These are phyloP conservation scores for Baeospora myosura DNA, from an alignment of 1,284 basidiomycete genomes.

Conservation along the genomic window DNA sequence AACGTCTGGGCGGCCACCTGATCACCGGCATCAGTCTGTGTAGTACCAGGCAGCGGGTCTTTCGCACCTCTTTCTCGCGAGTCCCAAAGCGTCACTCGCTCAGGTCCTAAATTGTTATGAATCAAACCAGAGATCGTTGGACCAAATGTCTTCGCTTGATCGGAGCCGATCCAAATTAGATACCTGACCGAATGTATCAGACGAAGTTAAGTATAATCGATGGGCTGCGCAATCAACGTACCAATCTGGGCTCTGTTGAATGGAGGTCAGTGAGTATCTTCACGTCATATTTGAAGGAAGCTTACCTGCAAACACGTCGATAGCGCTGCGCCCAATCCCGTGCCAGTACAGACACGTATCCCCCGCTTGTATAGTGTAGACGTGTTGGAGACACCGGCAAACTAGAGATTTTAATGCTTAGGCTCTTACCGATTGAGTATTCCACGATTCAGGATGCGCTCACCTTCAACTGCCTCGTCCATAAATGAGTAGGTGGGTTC, in stretches of 20 bases:
- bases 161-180: constrained; percentile 67
- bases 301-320: constrained; percentile 66
- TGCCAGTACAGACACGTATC: constrained; percentile 76
- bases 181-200: constrained; percentile 32
- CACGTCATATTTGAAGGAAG: neutral
- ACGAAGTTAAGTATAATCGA: neutral
- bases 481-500: constrained; percentile 54
- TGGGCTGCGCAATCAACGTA: constrained; percentile 22
- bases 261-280: neutral
- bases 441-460: constrained; percentile 4
- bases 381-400: constrained; percentile 75
- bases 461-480: constrained; percentile 64
- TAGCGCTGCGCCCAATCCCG: constrained; percentile 74
- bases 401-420: constrained; percentile 26
- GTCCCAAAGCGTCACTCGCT: constrained; percentile 56
- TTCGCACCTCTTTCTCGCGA: constrained; percentile 49
- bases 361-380: constrained; percentile 70
- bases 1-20: constrained; percentile 35
- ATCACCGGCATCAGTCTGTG: neutral
- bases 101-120: constrained; percentile 44
- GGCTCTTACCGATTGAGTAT: neutral
- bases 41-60: neutral
- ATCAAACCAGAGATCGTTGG: constrained; percentile 69
- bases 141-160: constrained; percentile 77
- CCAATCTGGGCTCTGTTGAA: constrained; percentile 50